Evolutionary conservation across 2,329 filamentous ascomycete species (phyloP).

Genomic region (Aspergillus intermedius): DNA sequence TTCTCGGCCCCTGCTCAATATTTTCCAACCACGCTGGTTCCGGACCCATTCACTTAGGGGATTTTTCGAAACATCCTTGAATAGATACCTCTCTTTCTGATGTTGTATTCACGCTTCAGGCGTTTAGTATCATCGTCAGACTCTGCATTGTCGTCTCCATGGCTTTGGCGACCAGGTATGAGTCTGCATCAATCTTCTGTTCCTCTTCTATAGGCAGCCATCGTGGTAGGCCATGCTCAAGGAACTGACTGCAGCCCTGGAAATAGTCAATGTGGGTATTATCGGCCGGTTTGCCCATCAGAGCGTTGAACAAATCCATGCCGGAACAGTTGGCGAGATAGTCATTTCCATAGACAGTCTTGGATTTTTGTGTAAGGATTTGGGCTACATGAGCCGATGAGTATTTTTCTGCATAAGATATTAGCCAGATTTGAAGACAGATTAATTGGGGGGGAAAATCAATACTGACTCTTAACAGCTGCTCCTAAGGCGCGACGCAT

Average conservation of each 20-base stretch:
- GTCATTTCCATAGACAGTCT: neutral
- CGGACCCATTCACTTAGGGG: too few species aligned
- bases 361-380: neutral
- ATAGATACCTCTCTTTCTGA: too few species aligned
- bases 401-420: neutral
- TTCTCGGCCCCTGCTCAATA: too few species aligned
- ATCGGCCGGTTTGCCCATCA: neutral
- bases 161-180: conserved; percentile 1
- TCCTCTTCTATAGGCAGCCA: conserved; percentile 5
- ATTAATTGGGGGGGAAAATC: neutral
- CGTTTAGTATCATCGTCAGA: conserved; percentile 1
- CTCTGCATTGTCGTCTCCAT: conserved; percentile 2
- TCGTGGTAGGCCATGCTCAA: conserved; percentile 3
- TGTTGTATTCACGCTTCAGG: too few species aligned
- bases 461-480: conserved; percentile 2
- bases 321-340: conserved; percentile 1
- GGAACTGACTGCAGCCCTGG: conserved; percentile 4
- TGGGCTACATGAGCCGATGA: neutral
- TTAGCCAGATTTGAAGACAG: neutral
- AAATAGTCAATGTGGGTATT: conserved; percentile 8
- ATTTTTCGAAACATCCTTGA: too few species aligned
- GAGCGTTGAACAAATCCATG: conserved; percentile 3
- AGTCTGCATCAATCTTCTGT: conserved; percentile 4
- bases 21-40: too few species aligned
- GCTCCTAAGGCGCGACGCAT: conserved; percentile 4